Percentiles rank a stretch among this genome's conserved stretches.
Conservation (phyloP, 2,329 filamentous ascomycete genomes). For the Beauveria bassiana region DNA sequence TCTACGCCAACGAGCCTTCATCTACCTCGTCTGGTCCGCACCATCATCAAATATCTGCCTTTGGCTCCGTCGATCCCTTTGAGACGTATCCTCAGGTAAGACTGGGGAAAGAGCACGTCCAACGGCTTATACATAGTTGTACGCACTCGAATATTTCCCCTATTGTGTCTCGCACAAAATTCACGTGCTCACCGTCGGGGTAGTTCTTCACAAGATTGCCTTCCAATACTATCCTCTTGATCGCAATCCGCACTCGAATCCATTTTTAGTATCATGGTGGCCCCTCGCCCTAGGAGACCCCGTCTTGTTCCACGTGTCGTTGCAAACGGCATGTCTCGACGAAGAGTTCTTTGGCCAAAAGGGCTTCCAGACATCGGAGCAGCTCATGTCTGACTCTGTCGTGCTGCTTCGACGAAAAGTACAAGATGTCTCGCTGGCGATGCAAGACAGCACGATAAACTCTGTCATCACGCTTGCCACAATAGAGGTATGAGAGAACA, state of each 20-base stretch:
- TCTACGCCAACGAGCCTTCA: slow-evolving; percentile 47
- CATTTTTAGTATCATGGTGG: slow-evolving; percentile 54
- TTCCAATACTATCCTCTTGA: slow-evolving; percentile 55
- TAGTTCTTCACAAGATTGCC: slow-evolving; percentile 49
- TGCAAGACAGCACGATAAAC: slow-evolving; percentile 48
- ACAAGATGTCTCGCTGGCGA: slow-evolving; percentile 34
- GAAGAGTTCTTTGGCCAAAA: slow-evolving; percentile 43
- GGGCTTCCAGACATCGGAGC: slow-evolving; percentile 44
- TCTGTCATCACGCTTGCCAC: slow-evolving; percentile 50
- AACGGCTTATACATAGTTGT: slow-evolving; percentile 50
- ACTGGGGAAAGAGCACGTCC: slow-evolving; percentile 41
- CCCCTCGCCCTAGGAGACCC: slow-evolving; percentile 48
- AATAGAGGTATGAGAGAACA: slow-evolving; percentile 39
- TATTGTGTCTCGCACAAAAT: neutral
- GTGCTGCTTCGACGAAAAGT: slow-evolving; percentile 43
- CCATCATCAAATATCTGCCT: slow-evolving; percentile 8
- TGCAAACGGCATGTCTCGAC: slow-evolving; percentile 51
- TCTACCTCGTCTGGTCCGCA: slow-evolving; percentile 17
- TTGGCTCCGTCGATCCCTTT: slow-evolving; percentile 39
- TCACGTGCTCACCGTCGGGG: slow-evolving; percentile 9
- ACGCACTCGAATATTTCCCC: slow-evolving; percentile 17
- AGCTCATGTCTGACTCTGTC: slow-evolving; percentile 51
- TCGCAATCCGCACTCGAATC: slow-evolving; percentile 42
- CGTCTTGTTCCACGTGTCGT: slow-evolving; percentile 49
- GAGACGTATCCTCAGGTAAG: slow-evolving; percentile 48